These are phyloP conservation scores for Alternaria arborescens DNA, from an alignment of 2,329 filamentous ascomycete species.

Conservation along the genomic window DNA sequence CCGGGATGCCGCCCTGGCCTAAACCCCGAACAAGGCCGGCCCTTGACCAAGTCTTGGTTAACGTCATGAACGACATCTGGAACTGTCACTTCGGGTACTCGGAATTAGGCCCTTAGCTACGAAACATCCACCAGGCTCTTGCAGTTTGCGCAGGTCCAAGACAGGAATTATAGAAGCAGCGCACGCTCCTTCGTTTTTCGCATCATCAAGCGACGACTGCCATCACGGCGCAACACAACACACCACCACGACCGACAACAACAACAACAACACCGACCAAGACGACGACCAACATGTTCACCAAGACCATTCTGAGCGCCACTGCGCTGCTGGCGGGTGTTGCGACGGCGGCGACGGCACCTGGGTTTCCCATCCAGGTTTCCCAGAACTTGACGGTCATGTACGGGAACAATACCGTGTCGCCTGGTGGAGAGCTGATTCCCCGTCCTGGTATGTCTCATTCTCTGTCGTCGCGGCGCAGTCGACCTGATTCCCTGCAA, in stretches of 20 bases:
- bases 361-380: conserved; percentile 41
- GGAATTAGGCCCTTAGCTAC: neutral
- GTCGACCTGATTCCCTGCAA: neutral
- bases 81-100: conserved; percentile 2
- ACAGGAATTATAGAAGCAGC: neutral
- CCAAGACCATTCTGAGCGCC: conserved; percentile 19
- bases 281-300: conserved; percentile 21
- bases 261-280: neutral
- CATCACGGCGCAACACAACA: neutral
- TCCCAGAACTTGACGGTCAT: conserved; percentile 30
- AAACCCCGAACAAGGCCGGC: neutral
- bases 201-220: neutral
- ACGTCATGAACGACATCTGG: conserved; percentile 1
- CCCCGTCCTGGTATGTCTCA: conserved; percentile 38
- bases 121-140: neutral
- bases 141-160: neutral
- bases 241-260: neutral
- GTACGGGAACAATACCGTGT: conserved; percentile 45
- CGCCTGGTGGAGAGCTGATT: conserved; percentile 44
- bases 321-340: conserved; percentile 24
- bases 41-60: neutral
- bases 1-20: neutral
- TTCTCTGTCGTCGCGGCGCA: neutral
- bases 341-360: conserved; percentile 36
- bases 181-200: neutral